phyloP scores from a whole-genome alignment of 805 yeast genomes.

The Candida nanaspora region DNA sequence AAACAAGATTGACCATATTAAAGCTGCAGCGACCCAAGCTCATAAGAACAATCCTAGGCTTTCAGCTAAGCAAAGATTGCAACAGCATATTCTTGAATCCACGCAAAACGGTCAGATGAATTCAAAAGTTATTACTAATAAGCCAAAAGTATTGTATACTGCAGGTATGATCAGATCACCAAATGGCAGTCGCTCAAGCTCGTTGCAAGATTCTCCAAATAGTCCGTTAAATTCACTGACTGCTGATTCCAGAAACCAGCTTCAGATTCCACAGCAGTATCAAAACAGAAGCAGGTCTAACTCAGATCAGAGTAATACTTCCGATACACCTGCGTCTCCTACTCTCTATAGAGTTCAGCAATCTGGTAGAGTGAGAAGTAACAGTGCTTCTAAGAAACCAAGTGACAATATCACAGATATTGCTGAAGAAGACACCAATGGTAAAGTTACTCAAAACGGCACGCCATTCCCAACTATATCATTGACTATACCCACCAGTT shows the following conservation, averaged over 20 bases:
- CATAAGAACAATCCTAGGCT: constrained; percentile 7
- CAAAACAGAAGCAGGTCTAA: constrained; percentile 21
- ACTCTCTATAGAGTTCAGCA: constrained; percentile 5
- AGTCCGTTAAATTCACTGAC: constrained; percentile 25
- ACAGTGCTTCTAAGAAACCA: constrained; percentile 18
- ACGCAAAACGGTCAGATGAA: constrained; percentile 23
- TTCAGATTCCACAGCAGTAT: constrained; percentile 9
- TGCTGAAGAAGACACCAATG: constrained; percentile 4
- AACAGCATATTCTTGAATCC: constrained; percentile 26
- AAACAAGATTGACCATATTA: constrained; percentile 1
- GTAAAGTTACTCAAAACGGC: neutral
- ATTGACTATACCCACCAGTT: neutral
- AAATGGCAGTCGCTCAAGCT: constrained; percentile 14
- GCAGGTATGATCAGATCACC: constrained; percentile 1
- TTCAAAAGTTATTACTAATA: constrained; percentile 18
- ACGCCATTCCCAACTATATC: neutral
- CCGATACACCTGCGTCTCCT: constrained; percentile 6
- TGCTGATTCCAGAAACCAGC: constrained; percentile 12
- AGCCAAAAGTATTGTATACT: constrained; percentile 9
- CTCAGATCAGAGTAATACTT: constrained; percentile 13
- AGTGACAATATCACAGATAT: constrained; percentile 13
- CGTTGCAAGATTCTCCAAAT: constrained; percentile 17
- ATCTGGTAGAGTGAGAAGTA: constrained; percentile 10
- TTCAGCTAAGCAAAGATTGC: constrained; percentile 29
- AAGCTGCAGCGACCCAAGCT: constrained; percentile 18